Base-by-base conservation (phyloP, 768 basidiomycete species). In the Cytidiella melzeri region DNA sequence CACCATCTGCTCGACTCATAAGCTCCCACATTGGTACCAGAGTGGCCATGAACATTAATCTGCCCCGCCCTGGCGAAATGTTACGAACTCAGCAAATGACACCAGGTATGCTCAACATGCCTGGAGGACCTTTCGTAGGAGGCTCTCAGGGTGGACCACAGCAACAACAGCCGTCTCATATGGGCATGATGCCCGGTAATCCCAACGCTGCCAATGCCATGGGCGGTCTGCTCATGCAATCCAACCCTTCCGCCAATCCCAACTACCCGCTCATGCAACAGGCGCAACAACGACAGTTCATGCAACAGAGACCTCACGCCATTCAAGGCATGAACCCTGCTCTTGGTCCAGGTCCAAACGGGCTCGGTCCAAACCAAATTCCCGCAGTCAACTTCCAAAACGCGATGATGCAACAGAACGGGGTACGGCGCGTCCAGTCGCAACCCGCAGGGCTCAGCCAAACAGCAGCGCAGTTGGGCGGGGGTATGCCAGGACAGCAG, bases 401-500 rank as follows among this genome's bases (percentile, higher is more conserved):
- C 41, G 47, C 45, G 54, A 68, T 73, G 59, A 71, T 78, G 65
- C 67, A 65, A 34, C 65, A 69, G 37, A 61, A 61, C 40, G 57
- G 54, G 18, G 62, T 75, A 41, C 76, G 83, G 50, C 76, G 83
- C 59, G 74, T 73, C n/a, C 66, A 70, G 51, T 79, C 82, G 19
- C 83, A 84, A 64, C 74, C 80, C 4, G 64, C 57, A 40, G 51
- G 47, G 63, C 57, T 74, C 50, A 73, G 68, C 56, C 68, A 72
- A 36, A 53, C 63, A 12, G 65, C 61, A 43, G 64, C 54, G 24
- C 72, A 71, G 57, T 57, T 58, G 44, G 54, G 61, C 13, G 63
- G 63, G 36, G 67, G 72, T 49, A 70, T 69, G 55, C 58, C 67
- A 24, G 58, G 59, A 27, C 67, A 64, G 28, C 68, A 70, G 28